Evolutionary conservation across 2,329 filamentous ascomycete genomes (phyloP), one percentile per base, ranked within the genome.

Genomic region (Colletotrichum aenigma): DNA sequence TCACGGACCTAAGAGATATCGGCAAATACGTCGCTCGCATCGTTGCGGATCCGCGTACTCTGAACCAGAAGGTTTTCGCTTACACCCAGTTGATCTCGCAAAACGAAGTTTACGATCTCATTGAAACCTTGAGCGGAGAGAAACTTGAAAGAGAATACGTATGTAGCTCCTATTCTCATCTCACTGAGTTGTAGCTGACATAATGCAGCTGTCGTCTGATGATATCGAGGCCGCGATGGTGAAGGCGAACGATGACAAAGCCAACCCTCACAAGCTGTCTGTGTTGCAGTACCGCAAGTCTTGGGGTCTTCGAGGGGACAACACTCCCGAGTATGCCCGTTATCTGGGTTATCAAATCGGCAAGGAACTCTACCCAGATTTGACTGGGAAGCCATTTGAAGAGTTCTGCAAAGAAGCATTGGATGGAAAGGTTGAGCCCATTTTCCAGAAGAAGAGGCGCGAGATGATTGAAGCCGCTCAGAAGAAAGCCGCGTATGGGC

Each of bases 261-360:
- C 55, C 43, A 67, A 67, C 21, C 12, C 28, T 16, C 30, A 70
- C 13, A 65, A 61, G 36, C 55, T 71, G 8, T 60, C 43, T 28
- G 43, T 65, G 2, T 7, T 76, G 3, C 83, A 90, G 78, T 91
- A 90, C 78, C 79, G 82, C 65, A 79, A 87, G 43, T 88, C 86
- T 0, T 88, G 84, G 84, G 86, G 84, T 18, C 32, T 91, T 26
- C 84, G 89, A 3, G 88, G 86, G 2, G 90, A 93, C 77, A 91
- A 91, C 79, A 87, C 83, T 12, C 88, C 87, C 0, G 87, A 89
- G 70, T 84, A 87, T 76, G 90, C 90, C 13, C 83, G 85, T 66
- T 91, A 91, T 76, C 82, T 92, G 7, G 89, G 89, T 3, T 91
- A 91, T 79, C 74, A 91, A 21, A 83, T 86, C 70, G 85, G 83